These are phyloP conservation scores for Boletus eberwhitei DNA, from an alignment of 768 basidiomycete genomes.

Conservation along the genomic window DNA sequence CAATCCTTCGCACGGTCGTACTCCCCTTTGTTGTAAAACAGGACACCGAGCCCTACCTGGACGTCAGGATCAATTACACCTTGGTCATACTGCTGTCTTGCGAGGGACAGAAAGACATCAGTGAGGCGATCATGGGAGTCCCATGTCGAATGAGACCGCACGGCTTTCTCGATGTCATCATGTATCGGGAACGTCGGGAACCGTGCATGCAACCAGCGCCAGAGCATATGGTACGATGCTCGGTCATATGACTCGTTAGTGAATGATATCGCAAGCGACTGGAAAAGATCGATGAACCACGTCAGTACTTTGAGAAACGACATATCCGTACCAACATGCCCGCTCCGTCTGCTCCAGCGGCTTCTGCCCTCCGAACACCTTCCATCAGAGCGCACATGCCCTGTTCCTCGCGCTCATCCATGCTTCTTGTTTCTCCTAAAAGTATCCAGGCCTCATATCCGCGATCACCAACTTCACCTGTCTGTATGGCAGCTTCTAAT, in stretches of 20 bases:
- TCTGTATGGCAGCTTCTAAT: constrained; percentile 87
- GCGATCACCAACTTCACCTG: constrained; percentile 73
- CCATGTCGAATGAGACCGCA: constrained; percentile 67
- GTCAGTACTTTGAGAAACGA: neutral
- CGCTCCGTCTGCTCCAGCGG: constrained; percentile 56
- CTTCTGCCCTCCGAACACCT: constrained; percentile 66
- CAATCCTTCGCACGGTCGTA: constrained; percentile 93
- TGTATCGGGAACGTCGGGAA: constrained; percentile 56
- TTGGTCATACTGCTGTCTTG: constrained; percentile 74
- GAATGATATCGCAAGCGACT: constrained; percentile 95
- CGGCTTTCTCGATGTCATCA: constrained; percentile 52
- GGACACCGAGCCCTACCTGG: constrained; percentile 87
- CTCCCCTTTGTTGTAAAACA: constrained; percentile 86
- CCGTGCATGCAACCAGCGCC: constrained; percentile 76
- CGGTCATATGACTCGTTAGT: constrained; percentile 92
- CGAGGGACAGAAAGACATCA: constrained; percentile 78
- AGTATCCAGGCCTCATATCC: constrained; percentile 92
- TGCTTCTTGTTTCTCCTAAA: constrained; percentile 82
- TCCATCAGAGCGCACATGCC: constrained; percentile 78
- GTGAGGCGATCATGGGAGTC: constrained; percentile 76
- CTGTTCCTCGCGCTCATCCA: constrained; percentile 85
- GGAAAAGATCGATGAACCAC: constrained; percentile 8
- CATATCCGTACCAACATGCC: constrained; percentile 66
- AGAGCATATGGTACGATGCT: constrained; percentile 79
- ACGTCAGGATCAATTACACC: constrained; percentile 82